Evolutionary conservation across 2,329 filamentous ascomycete species (phyloP).

Genomic region (Exophiala dermatitidis): DNA sequence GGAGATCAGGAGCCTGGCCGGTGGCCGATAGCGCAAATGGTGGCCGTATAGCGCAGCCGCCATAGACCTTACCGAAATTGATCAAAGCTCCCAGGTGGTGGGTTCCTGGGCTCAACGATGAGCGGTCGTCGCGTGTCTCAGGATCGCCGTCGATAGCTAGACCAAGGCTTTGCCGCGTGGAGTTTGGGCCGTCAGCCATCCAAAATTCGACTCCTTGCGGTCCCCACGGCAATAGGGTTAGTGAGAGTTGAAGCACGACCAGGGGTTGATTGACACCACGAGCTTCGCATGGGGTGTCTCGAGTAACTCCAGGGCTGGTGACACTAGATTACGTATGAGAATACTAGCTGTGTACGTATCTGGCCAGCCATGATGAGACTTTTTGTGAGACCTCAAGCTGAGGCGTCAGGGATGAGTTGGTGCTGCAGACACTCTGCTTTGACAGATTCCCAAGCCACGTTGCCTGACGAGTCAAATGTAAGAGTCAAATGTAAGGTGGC

Average conservation of each 20-base stretch:
- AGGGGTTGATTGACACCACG: conserved; percentile 10
- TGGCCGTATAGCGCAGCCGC: conserved; percentile 7
- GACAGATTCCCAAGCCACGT: conserved; percentile 15
- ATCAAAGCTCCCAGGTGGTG: not conserved
- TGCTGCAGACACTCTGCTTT: conserved; percentile 2
- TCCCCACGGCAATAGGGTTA: not conserved
- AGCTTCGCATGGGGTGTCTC: conserved; percentile 8
- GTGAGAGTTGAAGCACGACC: conserved; percentile 1
- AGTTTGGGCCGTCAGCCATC: conserved; percentile 3
- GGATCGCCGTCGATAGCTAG: conserved; percentile 17
- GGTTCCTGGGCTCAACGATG: not conserved
- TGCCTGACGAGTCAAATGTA: conserved; percentile 18
- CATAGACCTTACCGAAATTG: conserved; percentile 21
- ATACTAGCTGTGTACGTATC: conserved; percentile 5
- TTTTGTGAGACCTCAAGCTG: conserved; percentile 2
- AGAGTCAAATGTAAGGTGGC: conserved; percentile 2
- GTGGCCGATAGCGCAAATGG: conserved; percentile 13
- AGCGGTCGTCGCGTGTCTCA: conserved; percentile 18
- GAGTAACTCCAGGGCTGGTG: conserved; percentile 9
- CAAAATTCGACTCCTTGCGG: not conserved
- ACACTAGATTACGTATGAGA: conserved; percentile 24
- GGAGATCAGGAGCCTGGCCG: conserved; percentile 13
- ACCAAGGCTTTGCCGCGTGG: conserved; percentile 12
- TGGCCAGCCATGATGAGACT: conserved; percentile 9
- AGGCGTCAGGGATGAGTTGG: conserved; percentile 4